A percentile compares a stretch with the other conserved stretches of the same genome.
phyloP scores from a whole-genome alignment of 495 filamentous ascomycete genomes.

The Aspergillus indologenus region DNA sequence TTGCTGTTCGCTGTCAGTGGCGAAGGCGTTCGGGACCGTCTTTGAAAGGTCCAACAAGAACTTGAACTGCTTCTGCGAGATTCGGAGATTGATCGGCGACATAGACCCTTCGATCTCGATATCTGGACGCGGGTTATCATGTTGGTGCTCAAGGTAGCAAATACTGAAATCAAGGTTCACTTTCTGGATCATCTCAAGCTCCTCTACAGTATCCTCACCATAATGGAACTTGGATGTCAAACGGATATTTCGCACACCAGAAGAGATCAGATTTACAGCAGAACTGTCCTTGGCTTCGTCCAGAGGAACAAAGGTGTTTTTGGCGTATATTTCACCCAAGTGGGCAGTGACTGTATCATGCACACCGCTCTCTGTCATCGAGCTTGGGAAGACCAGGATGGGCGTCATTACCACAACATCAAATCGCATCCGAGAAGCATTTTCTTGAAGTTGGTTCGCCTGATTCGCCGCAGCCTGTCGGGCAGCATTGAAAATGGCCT shows the following conservation, averaged over 20 bases:
- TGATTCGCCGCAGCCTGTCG: slow-evolving; percentile 93
- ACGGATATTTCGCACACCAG: slow-evolving; percentile 87
- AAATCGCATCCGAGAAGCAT: slow-evolving; percentile 84
- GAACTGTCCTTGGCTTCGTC: slow-evolving; percentile 66
- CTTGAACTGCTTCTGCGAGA: slow-evolving; percentile 87
- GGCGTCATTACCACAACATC: slow-evolving; percentile 91
- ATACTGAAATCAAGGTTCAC: slow-evolving; percentile 90
- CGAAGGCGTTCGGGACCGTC: slow-evolving; percentile 84
- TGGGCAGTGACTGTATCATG: slow-evolving; percentile 88
- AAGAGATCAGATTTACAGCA: slow-evolving; percentile 83
- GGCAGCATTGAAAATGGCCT: slow-evolving; percentile 96
- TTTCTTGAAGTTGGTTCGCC: slow-evolving; percentile 88
- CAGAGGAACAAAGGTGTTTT: slow-evolving; percentile 83
- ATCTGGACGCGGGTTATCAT: slow-evolving; percentile 76
- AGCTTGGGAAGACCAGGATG: slow-evolving; percentile 87
- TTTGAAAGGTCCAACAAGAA: slow-evolving; percentile 80
- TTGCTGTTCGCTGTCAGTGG: slow-evolving; percentile 67
- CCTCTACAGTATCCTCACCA: slow-evolving; percentile 65
- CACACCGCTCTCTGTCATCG: slow-evolving; percentile 58
- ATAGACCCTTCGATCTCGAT: slow-evolving; percentile 86
- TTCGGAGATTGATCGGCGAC: slow-evolving; percentile 84
- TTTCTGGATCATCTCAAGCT: slow-evolving; percentile 93
- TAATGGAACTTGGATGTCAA: slow-evolving; percentile 90
- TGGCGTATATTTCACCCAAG: slow-evolving; percentile 93
- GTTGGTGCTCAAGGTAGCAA: slow-evolving; percentile 81